Evolutionary conservation across 1,284 basidiomycete species (phyloP).

Genomic region (Irpex lacteus): DNA sequence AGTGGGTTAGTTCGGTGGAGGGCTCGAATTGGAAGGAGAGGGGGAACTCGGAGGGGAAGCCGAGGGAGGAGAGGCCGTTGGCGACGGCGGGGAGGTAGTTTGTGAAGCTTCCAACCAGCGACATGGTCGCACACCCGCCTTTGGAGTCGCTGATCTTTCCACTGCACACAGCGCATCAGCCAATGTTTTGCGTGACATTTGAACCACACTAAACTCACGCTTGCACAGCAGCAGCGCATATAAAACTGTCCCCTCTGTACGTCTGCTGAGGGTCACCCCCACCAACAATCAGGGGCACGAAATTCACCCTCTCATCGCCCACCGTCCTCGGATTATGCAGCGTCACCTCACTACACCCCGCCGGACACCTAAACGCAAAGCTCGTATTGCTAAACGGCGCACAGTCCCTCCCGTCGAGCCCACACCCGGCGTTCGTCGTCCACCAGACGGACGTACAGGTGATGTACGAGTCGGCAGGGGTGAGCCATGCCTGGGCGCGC

Average conservation of each 20-base stretch:
- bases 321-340: conserved; percentile 78
- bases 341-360: conserved; percentile 64
- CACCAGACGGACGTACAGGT: conserved; percentile 73
- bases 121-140: conserved; percentile 78
- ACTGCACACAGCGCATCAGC: conserved; percentile 34
- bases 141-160: conserved; percentile 61
- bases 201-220: conserved; percentile 48
- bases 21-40: conserved; percentile 48
- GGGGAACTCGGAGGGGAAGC: conserved; percentile 77
- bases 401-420: conserved; percentile 69
- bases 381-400: conserved; percentile 61
- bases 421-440: conserved; percentile 71
- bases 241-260: conserved; percentile 83
- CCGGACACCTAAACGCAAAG: conserved; percentile 81
- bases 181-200: not conserved
- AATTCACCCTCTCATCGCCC: conserved; percentile 65
- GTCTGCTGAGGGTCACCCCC: conserved; percentile 70
- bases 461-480: conserved; percentile 59
- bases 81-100: conserved; percentile 58
- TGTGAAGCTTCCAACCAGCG: conserved; percentile 71
- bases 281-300: conserved; percentile 78
- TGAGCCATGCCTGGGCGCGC: conserved; percentile 70
- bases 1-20: conserved; percentile 49
- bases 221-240: conserved; percentile 85
- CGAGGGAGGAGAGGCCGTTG: conserved; percentile 68